Evolutionary conservation across 805 yeast species (phyloP).

Genomic region (Candida sphagnicola): DNA sequence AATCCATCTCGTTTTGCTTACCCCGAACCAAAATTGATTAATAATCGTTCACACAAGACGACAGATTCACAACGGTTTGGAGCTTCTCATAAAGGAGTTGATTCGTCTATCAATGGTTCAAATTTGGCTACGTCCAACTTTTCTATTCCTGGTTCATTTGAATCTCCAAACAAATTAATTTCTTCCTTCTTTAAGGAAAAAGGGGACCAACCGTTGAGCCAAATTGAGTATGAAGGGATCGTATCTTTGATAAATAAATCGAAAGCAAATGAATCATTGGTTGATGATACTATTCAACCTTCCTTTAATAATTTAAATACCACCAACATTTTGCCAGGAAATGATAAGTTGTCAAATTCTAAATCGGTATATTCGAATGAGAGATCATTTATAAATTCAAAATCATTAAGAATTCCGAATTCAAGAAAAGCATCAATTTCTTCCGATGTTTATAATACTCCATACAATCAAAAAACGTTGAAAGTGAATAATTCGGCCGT

Average conservation of each 20-base stretch:
- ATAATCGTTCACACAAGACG: not conserved
- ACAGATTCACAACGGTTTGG: no score
- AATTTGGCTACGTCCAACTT: not conserved
- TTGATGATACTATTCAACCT: not conserved
- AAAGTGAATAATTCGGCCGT: constrained; percentile 10
- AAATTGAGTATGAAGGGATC: constrained; percentile 80
- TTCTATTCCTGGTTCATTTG: constrained; percentile 3
- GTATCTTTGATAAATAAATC: constrained; percentile 44
- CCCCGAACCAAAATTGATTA: constrained; percentile 7
- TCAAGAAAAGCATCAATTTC: constrained; percentile 5
- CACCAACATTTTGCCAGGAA: not conserved
- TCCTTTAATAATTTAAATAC: not conserved
- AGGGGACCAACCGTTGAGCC: constrained; percentile 71
- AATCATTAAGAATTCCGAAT: not conserved
- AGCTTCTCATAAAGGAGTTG: not conserved
- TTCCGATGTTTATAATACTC: constrained; percentile 13
- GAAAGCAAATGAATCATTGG: constrained; percentile 4
- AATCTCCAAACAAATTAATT: constrained; percentile 48
- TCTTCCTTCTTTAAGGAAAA: constrained; percentile 69
- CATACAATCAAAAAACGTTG: constrained; percentile 26
- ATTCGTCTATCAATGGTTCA: not conserved
- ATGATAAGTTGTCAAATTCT: not conserved
- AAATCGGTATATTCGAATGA: not conserved
- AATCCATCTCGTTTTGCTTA: constrained; percentile 4
- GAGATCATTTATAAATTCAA: not conserved